phyloP scores from a whole-genome alignment of 176 grass and related monocot genomes.

The Lolium perenne region DNA sequence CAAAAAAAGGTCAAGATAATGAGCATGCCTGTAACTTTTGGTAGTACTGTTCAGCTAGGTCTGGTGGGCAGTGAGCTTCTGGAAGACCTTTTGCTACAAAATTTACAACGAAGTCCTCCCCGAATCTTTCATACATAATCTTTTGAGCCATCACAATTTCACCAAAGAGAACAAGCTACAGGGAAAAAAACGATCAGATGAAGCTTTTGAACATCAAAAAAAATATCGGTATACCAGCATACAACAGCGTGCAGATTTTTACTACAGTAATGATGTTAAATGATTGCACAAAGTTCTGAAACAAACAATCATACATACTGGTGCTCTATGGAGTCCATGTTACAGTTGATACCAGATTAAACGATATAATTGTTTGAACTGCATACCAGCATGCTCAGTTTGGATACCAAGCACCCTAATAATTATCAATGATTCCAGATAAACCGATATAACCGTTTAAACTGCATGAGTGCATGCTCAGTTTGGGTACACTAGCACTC shows the following conservation, averaged over 20 bases:
- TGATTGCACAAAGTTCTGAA: constrained; percentile 16
- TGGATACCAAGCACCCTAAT: constrained; percentile 11
- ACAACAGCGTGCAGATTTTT: background rate
- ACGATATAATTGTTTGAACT: background rate
- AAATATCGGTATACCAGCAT: constrained; percentile 1
- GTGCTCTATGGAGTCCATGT: background rate
- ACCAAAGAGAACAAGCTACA: constrained; percentile 80
- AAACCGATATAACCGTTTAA: constrained; percentile 5
- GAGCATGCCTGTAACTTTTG: constrained; percentile 78
- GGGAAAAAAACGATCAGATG: constrained; percentile 41
- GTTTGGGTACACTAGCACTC: too few relatives aligned
- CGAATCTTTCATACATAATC: constrained; percentile 96
- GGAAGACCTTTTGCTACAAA: constrained; percentile 78
- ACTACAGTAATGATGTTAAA: constrained; percentile 13
- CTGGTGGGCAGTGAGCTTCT: constrained; percentile 76
- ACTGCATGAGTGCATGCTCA: background rate
- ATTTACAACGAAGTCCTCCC: constrained; percentile 69
- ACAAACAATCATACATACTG: constrained; percentile 15
- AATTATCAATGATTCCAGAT: constrained; percentile 25
- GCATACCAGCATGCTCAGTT: constrained; percentile 18
- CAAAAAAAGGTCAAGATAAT: background rate
- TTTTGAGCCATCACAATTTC: constrained; percentile 98
- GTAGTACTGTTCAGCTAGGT: constrained; percentile 88
- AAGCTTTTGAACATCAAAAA: background rate
- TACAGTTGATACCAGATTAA: constrained; percentile 31